Evolutionary conservation across 2,329 filamentous ascomycete genomes (phyloP), one percentile per base, ranked within the genome.

Genomic region (Cladobotryum mycophilum): DNA sequence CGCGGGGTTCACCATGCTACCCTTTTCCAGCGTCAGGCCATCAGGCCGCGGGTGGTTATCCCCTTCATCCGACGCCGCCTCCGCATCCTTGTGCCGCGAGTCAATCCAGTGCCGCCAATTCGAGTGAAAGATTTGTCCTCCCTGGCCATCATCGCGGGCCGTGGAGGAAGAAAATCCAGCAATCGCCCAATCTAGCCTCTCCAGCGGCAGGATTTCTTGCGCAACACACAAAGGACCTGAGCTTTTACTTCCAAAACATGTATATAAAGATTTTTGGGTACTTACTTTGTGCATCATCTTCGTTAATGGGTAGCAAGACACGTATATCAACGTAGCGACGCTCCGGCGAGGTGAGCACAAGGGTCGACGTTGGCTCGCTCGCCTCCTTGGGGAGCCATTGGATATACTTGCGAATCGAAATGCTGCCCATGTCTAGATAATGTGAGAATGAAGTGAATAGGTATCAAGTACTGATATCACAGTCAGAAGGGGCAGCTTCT

Each of bases 151-250:
- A 4, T 60, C 53, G 11, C 55, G 53, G 5, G 58, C 51, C 25
- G 58, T 54, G 1, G 70, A 74, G 0, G 68, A 70, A 0, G 79
- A 79, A 1, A 65, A 72, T 2, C 84, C 84, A 0, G 78, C 80
- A 56, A 86, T 83, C 4, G 77, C 83, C 84, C 84, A 87, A 57
- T 86, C 82, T 2, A 87, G 70, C 1, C 69, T 60, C 15, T 64
- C 55, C 7, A 61, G 41, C 0, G 61, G 52, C 1, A 66, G 53
- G 2, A 51, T 49, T 12, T 58, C 62, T 51, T 9, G 7, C 7
- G 8, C n/a, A n/a, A 11, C 41, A 20, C 13, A 17, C 40, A 18
- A 22, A 25, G 14, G 2, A 30, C 17, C 9, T n/a, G 5, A 0
- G 1, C n/a, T 48, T 11, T 37, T 17, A 22, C n/a, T n/a, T 1